Evolutionary conservation across 768 basidiomycete species (phyloP), one percentile per base, ranked within the genome.

Genomic region (Termitomyces heimii): DNA sequence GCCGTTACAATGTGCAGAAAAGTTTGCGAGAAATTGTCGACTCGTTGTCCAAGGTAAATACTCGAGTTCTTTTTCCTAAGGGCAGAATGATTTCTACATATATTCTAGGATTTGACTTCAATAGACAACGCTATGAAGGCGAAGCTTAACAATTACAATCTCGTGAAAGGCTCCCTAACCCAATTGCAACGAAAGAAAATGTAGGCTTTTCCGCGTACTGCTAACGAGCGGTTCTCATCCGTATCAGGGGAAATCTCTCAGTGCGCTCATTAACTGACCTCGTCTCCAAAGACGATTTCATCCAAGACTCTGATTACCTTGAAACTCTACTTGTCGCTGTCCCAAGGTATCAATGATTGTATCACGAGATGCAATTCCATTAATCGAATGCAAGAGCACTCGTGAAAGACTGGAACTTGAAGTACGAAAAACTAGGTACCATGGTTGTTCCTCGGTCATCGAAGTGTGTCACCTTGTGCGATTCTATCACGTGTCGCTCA

Each of bases 361-460:
- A 48, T 48, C 24, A 59, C 58, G 26, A 40, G 53, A 40, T 52
- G 58, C 57, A 59, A 63, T 66, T 62, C 60, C 55, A 52, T 71
- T 66, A 66, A 65, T 58, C 57, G 57, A 52, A 53, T 67, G 45
- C 68, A 89, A 95, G 78, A 84, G 79, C 71, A 49, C 74, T 83
- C 18, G 75, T 82, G 29, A 98, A 94, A 70, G 92, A 96, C 22
- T 99, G 95, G 94, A 86, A 83, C 64, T 65, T 74, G 24, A 91
- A 85, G 65, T 99, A 98, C 66, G 97, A 99, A 75, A 83, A 89
- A 48, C 73, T 99, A 47, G 78, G 89, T 0, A 65, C 80, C 34
- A 95, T 96, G 91, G 88, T 98, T 4, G 95, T 99, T 0, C 97
- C 97, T 14, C 82, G 97, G 52, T 94, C 94, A 44, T 86, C 94